Evolutionary conservation across 257 asterid genomes (phyloP).

Genomic region (Nemophila menziesii): DNA sequence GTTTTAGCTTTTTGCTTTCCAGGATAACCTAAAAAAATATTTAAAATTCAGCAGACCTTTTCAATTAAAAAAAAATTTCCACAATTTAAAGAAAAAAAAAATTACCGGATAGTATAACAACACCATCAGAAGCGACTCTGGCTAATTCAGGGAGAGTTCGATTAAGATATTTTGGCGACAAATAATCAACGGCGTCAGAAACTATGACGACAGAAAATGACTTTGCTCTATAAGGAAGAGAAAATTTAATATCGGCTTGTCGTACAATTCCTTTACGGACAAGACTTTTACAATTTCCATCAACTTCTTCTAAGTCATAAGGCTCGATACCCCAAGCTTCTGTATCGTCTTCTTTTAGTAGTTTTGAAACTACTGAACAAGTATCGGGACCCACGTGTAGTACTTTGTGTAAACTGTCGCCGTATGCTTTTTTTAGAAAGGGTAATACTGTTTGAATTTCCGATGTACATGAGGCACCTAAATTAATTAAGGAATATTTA

Average conservation of each 20-base stretch:
- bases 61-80: not conserved
- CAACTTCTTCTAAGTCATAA: slow-evolving; percentile 72
- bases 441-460: slow-evolving; percentile 62
- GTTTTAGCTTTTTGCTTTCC: slow-evolving; percentile 69
- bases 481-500: slow-evolving; percentile 15
- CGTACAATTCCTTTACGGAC: slow-evolving; percentile 78
- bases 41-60: slow-evolving; percentile 5
- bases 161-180: slow-evolving; percentile 76
- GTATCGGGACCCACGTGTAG: slow-evolving; percentile 89
- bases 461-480: slow-evolving; percentile 60
- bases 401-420: slow-evolving; percentile 64
- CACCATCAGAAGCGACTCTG: slow-evolving; percentile 63
- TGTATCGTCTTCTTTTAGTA: slow-evolving; percentile 72
- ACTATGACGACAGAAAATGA: slow-evolving; percentile 77
- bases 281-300: slow-evolving; percentile 62
- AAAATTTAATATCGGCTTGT: slow-evolving; percentile 72
- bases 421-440: slow-evolving; percentile 62
- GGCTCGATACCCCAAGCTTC: slow-evolving; percentile 97
- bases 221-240: slow-evolving; percentile 82
- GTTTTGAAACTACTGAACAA: slow-evolving; percentile 61
- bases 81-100: slow-evolving; percentile 1
- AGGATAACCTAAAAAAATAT: slow-evolving; percentile 50
- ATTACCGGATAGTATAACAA: slow-evolving; percentile 71
- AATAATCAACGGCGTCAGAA: slow-evolving; percentile 78
- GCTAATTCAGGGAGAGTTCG: slow-evolving; percentile 65